Evolutionary conservation across 2,329 filamentous ascomycete species (phyloP).

Genomic region (Colletotrichum theobromicola): DNA sequence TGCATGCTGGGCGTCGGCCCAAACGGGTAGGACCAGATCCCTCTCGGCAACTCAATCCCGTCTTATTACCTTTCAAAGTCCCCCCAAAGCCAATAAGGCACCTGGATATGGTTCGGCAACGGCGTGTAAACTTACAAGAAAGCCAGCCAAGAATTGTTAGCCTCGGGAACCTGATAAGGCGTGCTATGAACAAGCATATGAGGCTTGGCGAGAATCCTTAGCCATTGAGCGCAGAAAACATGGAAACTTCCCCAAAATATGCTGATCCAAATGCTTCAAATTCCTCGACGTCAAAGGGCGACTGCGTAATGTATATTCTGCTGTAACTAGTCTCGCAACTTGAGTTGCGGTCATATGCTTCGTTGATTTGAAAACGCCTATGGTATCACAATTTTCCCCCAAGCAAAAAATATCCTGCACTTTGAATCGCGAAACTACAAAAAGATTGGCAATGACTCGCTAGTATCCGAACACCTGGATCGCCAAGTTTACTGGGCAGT

Average conservation of each 20-base stretch:
- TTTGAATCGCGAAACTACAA: neutral
- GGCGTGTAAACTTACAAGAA: neutral
- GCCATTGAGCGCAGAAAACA: too few species aligned
- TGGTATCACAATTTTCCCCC: constrained; percentile 13
- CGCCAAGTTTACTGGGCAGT: neutral
- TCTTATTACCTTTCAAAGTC: neutral
- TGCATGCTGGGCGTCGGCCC: neutral
- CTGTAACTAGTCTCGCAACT: neutral
- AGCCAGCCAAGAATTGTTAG: neutral
- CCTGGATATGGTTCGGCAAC: neutral
- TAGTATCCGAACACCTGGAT: neutral
- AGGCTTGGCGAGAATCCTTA: neutral
- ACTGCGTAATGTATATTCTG: neutral
- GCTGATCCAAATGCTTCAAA: neutral
- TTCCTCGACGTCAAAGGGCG: neutral
- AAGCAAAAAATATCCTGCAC: neutral
- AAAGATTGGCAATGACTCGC: constrained; percentile 6
- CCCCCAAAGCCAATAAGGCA: neutral
- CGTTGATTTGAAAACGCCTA: neutral
- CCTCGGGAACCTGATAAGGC: neutral
- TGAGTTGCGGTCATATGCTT: neutral
- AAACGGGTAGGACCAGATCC: neutral
- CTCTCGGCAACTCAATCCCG: neutral
- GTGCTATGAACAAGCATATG: too few species aligned
- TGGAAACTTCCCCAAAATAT: neutral